These are phyloP conservation scores for Sinapis alba DNA, from an alignment of 441 rosid genomes.

Conservation along the genomic window DNA sequence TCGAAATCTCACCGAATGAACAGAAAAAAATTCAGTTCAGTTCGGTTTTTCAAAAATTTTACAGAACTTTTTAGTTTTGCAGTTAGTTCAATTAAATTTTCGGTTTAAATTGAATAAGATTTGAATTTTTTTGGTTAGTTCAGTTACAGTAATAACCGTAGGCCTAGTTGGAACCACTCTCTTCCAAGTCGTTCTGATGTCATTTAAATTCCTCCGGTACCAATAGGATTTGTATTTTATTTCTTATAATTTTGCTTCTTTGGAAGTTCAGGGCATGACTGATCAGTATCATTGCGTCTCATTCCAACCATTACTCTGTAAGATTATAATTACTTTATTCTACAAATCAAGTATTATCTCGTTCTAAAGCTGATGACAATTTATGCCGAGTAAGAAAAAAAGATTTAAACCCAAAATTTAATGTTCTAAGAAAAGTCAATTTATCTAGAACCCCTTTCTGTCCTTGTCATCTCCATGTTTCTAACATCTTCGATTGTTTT, in stretches of 20 bases:
- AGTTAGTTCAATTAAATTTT: too few relatives aligned
- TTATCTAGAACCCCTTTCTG: conserved; percentile 30
- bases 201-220: too few relatives aligned
- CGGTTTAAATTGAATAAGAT: too few relatives aligned
- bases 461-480: conserved; percentile 43
- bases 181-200: too few relatives aligned
- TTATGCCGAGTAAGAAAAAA: not conserved
- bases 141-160: too few relatives aligned
- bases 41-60: too few relatives aligned
- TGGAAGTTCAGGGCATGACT: not conserved
- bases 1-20: too few relatives aligned
- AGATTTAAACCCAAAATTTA: conserved; percentile 14
- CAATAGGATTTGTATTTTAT: conserved; percentile 12
- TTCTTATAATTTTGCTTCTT: conserved; percentile 2
- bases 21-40: too few relatives aligned
- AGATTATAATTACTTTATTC: conserved; percentile 16
- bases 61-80: too few relatives aligned
- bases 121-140: too few relatives aligned
- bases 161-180: too few relatives aligned
- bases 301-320: not conserved
- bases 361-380: conserved; percentile 14
- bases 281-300: not conserved
- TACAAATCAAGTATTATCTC: conserved; percentile 21
- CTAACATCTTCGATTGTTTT: conserved; percentile 47
- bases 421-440: not conserved